A percentile compares a stretch with the other conserved stretches of the same genome.
Evolutionary conservation across 305 asterid species (phyloP).

Genomic region (Fraxinus sp.): DNA sequence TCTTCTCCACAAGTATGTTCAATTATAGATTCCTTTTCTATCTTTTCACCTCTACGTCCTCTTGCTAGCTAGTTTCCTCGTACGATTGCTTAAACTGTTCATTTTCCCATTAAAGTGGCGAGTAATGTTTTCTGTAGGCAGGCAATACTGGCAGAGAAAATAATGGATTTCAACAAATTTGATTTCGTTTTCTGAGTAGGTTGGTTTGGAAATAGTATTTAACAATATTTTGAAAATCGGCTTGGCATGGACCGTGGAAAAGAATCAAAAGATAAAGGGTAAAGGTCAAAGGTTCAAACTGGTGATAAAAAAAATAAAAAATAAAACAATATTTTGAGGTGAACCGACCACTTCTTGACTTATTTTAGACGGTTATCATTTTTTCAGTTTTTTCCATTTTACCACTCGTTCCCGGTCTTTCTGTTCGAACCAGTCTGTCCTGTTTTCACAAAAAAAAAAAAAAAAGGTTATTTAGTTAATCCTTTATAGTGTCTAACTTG

Average conservation of each 20-base stretch:
- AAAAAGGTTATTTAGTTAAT: neutral
- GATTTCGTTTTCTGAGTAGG: neutral
- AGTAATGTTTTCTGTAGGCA: neutral
- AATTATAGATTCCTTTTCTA: neutral
- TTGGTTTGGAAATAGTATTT: neutral
- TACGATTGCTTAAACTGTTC: neutral
- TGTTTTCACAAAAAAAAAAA: neutral
- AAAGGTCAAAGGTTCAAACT: neutral
- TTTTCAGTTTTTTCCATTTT: neutral
- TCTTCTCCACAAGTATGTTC: slow-evolving; percentile 81
- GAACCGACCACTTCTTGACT: neutral
- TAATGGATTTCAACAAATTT: neutral
- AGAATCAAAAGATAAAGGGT: neutral
- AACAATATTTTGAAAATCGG: neutral
- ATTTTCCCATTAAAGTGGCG: neutral
- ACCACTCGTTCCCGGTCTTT: neutral
- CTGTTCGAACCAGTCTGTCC: neutral
- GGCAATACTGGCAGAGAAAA: neutral
- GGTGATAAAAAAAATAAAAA: neutral
- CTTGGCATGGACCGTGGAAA: neutral
- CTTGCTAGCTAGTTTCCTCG: neutral
- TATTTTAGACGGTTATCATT: neutral
- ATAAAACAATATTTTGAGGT: neutral
- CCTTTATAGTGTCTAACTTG: neutral
- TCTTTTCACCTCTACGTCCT: neutral